Conservation (phyloP, 169 alveolate genomes). For the Cryptosporidium bovis region DNA sequence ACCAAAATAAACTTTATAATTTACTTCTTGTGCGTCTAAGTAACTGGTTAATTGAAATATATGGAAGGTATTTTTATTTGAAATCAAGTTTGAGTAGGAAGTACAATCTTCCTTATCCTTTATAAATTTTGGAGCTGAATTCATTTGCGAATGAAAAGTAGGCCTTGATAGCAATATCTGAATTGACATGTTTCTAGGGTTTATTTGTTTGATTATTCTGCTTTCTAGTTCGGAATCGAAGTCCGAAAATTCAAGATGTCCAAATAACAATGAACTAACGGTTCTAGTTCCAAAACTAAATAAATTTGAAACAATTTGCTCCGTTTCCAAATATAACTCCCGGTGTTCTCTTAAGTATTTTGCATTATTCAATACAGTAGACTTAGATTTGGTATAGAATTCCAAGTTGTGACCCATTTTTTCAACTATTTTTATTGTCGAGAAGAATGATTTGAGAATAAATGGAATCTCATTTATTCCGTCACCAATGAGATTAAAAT, state of each 20-base stretch:
- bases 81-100: background rate
- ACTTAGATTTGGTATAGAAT: background rate
- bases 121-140: background rate
- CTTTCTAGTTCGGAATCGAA: conserved; percentile 9
- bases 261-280: conserved; percentile 14
- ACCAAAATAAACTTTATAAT: background rate
- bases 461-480: background rate
- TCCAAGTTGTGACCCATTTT: conserved; percentile 1
- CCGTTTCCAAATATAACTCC: background rate
- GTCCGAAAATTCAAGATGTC: background rate
- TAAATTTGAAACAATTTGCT: background rate
- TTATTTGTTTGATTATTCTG: conserved; percentile 10
- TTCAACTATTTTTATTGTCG: background rate
- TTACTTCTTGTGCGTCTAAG: background rate
- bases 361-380: background rate
- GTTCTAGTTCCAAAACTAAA: background rate
- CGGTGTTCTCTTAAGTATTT: background rate
- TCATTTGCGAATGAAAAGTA: background rate
- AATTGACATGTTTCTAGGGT: conserved; percentile 14
- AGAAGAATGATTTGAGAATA: conserved; percentile 10
- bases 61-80: background rate
- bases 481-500: background rate
- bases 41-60: background rate
- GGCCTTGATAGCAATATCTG: background rate
- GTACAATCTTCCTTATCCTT: background rate